phyloP scores from a whole-genome alignment of 2,329 filamentous ascomycete genomes.

The Emergomyces orientalis region DNA sequence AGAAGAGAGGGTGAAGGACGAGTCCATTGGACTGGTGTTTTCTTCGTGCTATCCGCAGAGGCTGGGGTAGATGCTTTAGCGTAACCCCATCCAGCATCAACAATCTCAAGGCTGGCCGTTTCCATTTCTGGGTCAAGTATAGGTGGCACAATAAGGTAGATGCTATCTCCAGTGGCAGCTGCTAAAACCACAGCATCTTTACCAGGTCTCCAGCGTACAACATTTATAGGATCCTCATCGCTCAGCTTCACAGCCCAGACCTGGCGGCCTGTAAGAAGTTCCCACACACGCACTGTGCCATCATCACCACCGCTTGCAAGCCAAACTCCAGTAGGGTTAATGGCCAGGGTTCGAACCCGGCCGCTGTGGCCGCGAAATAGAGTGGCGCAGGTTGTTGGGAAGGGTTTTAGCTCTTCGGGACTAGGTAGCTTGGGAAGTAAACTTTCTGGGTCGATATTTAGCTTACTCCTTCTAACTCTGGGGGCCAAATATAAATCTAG shows the following conservation, averaged over 20 bases:
- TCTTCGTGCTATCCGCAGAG: constrained; percentile 48
- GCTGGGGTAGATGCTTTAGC: constrained; percentile 50
- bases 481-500: constrained; percentile 93
- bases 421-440: constrained; percentile 86
- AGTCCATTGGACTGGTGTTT: constrained; percentile 72
- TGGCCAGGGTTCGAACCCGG: constrained; percentile 70
- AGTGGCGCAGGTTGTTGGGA: constrained; percentile 81
- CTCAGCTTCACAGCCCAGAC: constrained; percentile 75
- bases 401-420: constrained; percentile 87
- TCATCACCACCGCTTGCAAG: constrained; percentile 91
- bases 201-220: constrained; percentile 80
- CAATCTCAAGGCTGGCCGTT: constrained; percentile 60
- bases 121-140: constrained; percentile 64
- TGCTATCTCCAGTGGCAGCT: constrained; percentile 71
- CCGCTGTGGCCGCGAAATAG: constrained; percentile 84
- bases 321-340: constrained; percentile 78
- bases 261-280: constrained; percentile 74
- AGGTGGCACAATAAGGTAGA: constrained; percentile 74
- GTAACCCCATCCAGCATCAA: constrained; percentile 90
- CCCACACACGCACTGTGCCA: constrained; percentile 84
- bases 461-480: constrained; percentile 78
- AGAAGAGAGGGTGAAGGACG: constrained; percentile 66
- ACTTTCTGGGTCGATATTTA: constrained; percentile 93
- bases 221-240: constrained; percentile 68
- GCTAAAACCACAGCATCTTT: constrained; percentile 73